Evolutionary conservation across 2,329 filamentous ascomycete genomes (phyloP).

Genomic region (Monosporascus ibericus): DNA sequence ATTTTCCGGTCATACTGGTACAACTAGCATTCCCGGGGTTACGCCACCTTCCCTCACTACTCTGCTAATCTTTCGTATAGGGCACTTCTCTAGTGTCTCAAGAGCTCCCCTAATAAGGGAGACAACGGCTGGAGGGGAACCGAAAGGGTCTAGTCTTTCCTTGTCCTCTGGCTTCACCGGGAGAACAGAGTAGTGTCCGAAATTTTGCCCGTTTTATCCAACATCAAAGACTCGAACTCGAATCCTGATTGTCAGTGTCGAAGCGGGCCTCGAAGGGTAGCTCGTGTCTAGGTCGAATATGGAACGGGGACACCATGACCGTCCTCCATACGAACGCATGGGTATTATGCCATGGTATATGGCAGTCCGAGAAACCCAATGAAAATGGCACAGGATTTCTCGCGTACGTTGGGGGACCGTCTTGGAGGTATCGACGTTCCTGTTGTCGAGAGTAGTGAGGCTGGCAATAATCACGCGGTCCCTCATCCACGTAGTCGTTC

Average conservation of each 20-base stretch:
- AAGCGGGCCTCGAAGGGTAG: not conserved
- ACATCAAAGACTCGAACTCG: not conserved
- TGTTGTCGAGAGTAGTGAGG: not conserved
- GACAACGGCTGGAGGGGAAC: not conserved
- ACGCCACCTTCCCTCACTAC: not conserved
- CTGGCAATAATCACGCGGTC: not conserved
- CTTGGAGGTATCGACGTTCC: not conserved
- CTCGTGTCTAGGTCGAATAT: not conserved
- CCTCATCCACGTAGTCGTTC: not conserved
- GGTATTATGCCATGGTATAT: not conserved
- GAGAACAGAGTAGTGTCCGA: not conserved
- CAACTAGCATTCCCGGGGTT: not conserved
- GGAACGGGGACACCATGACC: not conserved
- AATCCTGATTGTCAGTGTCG: not conserved
- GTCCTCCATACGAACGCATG: not conserved
- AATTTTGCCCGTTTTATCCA: not conserved
- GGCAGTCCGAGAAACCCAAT: not conserved
- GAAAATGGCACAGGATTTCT: not conserved
- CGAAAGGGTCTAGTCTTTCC: not conserved
- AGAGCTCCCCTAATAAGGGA: not conserved
- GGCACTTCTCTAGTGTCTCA: not conserved
- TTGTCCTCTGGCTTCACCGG: not conserved
- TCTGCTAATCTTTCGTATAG: not conserved
- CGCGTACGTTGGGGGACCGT: not conserved
- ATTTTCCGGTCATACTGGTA: not conserved